Conservation (phyloP, 176 grass and related monocot genomes). For the Aegilops speltoides region DNA sequence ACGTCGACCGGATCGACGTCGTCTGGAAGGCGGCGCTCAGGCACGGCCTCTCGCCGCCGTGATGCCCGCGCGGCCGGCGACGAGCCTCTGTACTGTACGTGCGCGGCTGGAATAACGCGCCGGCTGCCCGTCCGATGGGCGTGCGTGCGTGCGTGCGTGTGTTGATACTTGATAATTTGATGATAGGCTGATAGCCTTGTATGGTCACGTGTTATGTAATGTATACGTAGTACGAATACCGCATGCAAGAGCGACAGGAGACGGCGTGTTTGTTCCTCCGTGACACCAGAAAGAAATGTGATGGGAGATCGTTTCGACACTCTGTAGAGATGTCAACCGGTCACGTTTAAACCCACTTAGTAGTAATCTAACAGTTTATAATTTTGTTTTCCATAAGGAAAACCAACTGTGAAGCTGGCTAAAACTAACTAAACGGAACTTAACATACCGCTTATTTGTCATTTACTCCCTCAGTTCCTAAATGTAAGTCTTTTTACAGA, state of each 20-base stretch:
- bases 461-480: too few relatives aligned
- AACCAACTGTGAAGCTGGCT: too few relatives aligned
- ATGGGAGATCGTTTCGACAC: neutral
- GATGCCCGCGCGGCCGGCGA: neutral
- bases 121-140: neutral
- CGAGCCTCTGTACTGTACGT: neutral
- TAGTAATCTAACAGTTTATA: too few relatives aligned
- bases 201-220: neutral
- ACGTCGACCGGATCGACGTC: slow-evolving; percentile 80
- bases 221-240: neutral
- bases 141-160: neutral
- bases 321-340: too few relatives aligned
- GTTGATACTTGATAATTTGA: neutral
- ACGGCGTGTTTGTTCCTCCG: neutral
- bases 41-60: slow-evolving; percentile 71
- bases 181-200: neutral
- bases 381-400: too few relatives aligned
- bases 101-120: slow-evolving; percentile 21
- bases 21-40: slow-evolving; percentile 84
- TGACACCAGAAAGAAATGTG: neutral
- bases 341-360: too few relatives aligned
- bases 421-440: too few relatives aligned
- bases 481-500: too few relatives aligned
- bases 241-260: neutral
- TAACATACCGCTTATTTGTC: too few relatives aligned